phyloP scores from a whole-genome alignment of 2,329 filamentous ascomycete genomes.

The Coniochaeta hoffmannii region DNA sequence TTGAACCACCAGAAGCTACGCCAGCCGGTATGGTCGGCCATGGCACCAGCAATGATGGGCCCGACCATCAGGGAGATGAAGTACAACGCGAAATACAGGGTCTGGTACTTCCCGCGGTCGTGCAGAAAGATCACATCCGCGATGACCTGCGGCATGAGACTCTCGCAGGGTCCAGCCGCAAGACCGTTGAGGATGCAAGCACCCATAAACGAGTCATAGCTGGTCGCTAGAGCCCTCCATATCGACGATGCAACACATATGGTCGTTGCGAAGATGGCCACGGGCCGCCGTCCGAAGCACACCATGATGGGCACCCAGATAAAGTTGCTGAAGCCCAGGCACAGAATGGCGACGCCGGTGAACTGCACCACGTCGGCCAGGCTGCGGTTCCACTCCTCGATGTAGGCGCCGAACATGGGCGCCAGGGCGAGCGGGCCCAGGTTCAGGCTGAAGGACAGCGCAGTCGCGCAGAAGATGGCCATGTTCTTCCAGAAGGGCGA shows the following conservation, averaged over 20 bases:
- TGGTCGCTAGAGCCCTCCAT: constrained; percentile 47
- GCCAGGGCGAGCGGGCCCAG: constrained; percentile 33
- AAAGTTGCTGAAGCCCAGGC: constrained; percentile 43
- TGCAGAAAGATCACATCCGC: constrained; percentile 60
- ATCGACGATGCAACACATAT: constrained; percentile 37
- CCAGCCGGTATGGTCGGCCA: constrained; percentile 52
- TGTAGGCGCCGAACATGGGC: constrained; percentile 53
- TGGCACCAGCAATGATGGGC: constrained; percentile 38
- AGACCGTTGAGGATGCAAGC: constrained; percentile 55
- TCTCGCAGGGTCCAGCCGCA: constrained; percentile 55
- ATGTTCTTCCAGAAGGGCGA: constrained; percentile 35
- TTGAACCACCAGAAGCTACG: constrained; percentile 62
- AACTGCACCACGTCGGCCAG: constrained; percentile 44
- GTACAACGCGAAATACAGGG: constrained; percentile 51
- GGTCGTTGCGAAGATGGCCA: constrained; percentile 34
- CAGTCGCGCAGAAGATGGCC: constrained; percentile 21
- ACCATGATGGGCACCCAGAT: constrained; percentile 43
- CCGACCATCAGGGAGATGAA: constrained; percentile 55
- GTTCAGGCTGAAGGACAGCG: constrained; percentile 33
- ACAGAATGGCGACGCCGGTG: constrained; percentile 37
- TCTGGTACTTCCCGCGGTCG: constrained; percentile 49
- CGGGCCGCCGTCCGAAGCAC: constrained; percentile 37
- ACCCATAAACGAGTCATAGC: constrained; percentile 57
- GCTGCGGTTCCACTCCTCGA: constrained; percentile 44
- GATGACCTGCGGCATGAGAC: constrained; percentile 54